Base-by-base conservation (phyloP, 352 stramenopile genomes). In the Globisporangium takayamanum region DNA sequence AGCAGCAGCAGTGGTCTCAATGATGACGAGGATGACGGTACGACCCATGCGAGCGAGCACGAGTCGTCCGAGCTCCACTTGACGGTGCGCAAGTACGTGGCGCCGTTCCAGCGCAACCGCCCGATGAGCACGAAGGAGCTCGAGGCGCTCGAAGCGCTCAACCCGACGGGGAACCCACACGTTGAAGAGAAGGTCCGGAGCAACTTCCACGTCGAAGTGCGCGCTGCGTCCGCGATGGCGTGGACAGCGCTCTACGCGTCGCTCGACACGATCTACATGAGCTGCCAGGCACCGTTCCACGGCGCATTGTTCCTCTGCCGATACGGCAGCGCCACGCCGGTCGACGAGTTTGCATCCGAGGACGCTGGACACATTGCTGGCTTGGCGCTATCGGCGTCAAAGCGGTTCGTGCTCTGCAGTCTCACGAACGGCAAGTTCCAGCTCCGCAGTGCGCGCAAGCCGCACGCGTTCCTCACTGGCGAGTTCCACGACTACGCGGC, bases 381-480 rank as follows among this genome's bases (percentile, higher is more conserved):
- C 8, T 56, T 93, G 16, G 54, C 64, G 18, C 56, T 77, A 16
- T 90, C 79, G 28, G 53, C 62, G 18, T 87, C 74, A 14, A 59
- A 79, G 8, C 70, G 80, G 28, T 95, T 94, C 52, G 48, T 97
- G 41, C 53, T 96, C 8, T 89, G 76, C 36, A 82, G 84, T 2
- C 67, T 88, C 50, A 73, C 73, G 2, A 94, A 95, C 53, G 89
- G 89, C 55, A 86, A 83, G 46, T 88, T 96, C 50, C 81, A 92
- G 37, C 45, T 97, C 18, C 84, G 88, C 16, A 76, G 72, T 5
- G 54, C 55, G 2, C 46, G 41, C 2, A 60, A 72, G 47, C 86
- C 87, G 4, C 66, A 80, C 49, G 78, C 81, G 5, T 97, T 88
- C 42, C 70, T 89, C 37, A 84, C 67, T 7, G 76, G 82, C 44